Evolutionary conservation across 805 yeast genomes (phyloP).

Genomic region (Metschnikowia rubicola): DNA sequence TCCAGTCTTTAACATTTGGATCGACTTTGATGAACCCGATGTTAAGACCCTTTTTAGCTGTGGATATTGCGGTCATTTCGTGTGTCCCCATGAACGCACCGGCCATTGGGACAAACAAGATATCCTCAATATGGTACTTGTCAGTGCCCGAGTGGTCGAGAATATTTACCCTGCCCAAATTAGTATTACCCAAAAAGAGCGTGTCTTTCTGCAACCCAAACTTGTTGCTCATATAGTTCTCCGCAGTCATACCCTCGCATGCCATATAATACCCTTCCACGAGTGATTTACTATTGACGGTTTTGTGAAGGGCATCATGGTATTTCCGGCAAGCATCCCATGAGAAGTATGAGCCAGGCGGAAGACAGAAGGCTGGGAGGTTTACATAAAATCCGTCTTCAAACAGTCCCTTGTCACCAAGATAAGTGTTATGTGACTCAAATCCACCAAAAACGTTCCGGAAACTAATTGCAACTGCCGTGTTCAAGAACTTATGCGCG

Average conservation of each 20-base stretch:
- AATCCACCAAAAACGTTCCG: slow-evolving; percentile 2
- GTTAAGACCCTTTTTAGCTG: slow-evolving; percentile 6
- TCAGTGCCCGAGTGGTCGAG: slow-evolving; percentile 1
- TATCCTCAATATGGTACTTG: slow-evolving; percentile 5
- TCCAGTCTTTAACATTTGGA: slow-evolving; percentile 6
- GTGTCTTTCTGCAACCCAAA: slow-evolving; percentile 2
- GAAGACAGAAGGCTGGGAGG: slow-evolving; percentile 3
- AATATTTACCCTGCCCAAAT: slow-evolving; percentile 5
- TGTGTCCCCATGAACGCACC: slow-evolving; percentile 11
- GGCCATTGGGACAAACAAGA: slow-evolving; percentile 7
- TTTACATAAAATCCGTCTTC: slow-evolving; percentile 11
- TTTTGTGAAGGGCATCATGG: slow-evolving; percentile 5
- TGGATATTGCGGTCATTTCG: slow-evolving; percentile 8
- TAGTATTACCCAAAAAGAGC: slow-evolving; percentile 8
- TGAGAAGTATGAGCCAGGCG: slow-evolving; percentile 2
- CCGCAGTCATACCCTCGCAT: slow-evolving; percentile 6
- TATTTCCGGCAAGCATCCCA: slow-evolving; percentile 9
- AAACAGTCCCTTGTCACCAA: slow-evolving; percentile 4
- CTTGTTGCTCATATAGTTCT: slow-evolving; percentile 2
- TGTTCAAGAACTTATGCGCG: slow-evolving; percentile 6
- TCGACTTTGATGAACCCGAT: slow-evolving; percentile 6
- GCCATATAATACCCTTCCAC: slow-evolving; percentile 6
- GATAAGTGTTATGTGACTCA: slow-evolving; percentile 6
- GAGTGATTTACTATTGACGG: slow-evolving; percentile 7
- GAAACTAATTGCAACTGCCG: slow-evolving; percentile 9